phyloP scores from a whole-genome alignment of 129 eudicot genomes.

The Tanacetum coccineum region DNA sequence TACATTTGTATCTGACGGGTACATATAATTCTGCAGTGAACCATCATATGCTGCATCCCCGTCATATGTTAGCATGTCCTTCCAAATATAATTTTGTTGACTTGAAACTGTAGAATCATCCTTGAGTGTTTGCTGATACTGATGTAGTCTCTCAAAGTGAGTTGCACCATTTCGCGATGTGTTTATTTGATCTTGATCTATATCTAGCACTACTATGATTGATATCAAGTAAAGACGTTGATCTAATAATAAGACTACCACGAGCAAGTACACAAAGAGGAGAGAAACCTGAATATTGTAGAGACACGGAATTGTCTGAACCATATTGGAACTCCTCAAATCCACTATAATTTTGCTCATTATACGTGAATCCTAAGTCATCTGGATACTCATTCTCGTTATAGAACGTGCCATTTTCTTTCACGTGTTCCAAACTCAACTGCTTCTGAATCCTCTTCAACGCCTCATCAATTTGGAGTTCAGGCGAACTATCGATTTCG shows the following conservation, averaged over 20 bases:
- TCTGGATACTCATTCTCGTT: conserved; percentile 36
- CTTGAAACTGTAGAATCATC: conserved; percentile 21
- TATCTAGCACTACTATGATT: conserved; percentile 12
- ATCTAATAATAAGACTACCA: conserved; percentile 13
- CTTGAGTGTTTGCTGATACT: conserved; percentile 24
- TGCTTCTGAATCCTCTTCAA: conserved; percentile 63
- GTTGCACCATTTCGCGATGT: conserved; percentile 30
- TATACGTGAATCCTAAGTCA: conserved; percentile 35
- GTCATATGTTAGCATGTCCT: conserved; percentile 42
- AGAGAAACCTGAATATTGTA: too few species aligned
- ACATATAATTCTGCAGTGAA: conserved; percentile 24
- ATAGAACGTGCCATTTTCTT: conserved; percentile 32
- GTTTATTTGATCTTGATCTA: conserved; percentile 27
- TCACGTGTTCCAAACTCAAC: conserved; percentile 57
- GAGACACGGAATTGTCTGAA: too few species aligned
- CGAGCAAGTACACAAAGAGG: too few species aligned
- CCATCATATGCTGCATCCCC: conserved; percentile 28
- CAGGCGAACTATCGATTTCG: conserved; percentile 37
- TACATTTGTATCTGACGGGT: conserved; percentile 41
- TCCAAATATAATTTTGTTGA: conserved; percentile 43
- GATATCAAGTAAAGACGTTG: background rate
- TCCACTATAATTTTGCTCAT: conserved; percentile 31
- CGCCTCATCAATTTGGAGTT: conserved; percentile 48
- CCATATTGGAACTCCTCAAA: conserved; percentile 22
- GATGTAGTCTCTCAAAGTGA: conserved; percentile 30